Base-by-base conservation (phyloP, 73 alveolate genomes). In the Urostyla sp. region DNA sequence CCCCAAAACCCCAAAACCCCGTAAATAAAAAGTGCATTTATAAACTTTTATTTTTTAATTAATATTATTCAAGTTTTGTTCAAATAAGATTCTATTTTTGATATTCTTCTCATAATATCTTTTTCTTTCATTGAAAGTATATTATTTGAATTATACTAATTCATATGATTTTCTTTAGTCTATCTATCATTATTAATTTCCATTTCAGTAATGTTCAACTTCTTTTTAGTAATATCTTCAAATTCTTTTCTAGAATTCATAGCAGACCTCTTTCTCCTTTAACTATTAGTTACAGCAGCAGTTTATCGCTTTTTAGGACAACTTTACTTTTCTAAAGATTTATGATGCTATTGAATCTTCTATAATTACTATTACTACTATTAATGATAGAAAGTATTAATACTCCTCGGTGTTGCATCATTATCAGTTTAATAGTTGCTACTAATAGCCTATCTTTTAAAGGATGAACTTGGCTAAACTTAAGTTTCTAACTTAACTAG, bases 11-110 rank as follows among this genome's bases (percentile, higher is more conserved):
- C 52, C 52, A 40, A 40, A 40, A 40, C 52, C 52, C 52, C 52
- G 52, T 40, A 40, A 16, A 40, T 10, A 16, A 11, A 40, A 40
- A 40, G 16, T 11, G 52, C 20, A 40, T 40, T 40, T 16, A 40
- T 40, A 11, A 40, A 40, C n/a, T n/a, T n/a, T n/a, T n/a, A n/a
- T n/a, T n/a, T n/a, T n/a, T n/a, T n/a, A n/a, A n/a, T n/a, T n/a
- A n/a, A n/a, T n/a, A n/a, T n/a, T n/a, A n/a, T n/a, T 54, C 72
- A 58, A 58, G 75, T 37, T 63, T 46, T 63, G 38, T 63, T 63
- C 20, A 63, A 24, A 46, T 43, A 63, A 24, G 16, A 43, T 40
- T 63, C 79, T 28, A 63, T 63, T 27, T 69, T 49, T 28, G 40
- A 34, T 18, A 45, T 69, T 69, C 69, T 69, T 20, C 54, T 49